phyloP scores from a whole-genome alignment of 176 grass and related monocot genomes.

The Thalia dealbata region DNA sequence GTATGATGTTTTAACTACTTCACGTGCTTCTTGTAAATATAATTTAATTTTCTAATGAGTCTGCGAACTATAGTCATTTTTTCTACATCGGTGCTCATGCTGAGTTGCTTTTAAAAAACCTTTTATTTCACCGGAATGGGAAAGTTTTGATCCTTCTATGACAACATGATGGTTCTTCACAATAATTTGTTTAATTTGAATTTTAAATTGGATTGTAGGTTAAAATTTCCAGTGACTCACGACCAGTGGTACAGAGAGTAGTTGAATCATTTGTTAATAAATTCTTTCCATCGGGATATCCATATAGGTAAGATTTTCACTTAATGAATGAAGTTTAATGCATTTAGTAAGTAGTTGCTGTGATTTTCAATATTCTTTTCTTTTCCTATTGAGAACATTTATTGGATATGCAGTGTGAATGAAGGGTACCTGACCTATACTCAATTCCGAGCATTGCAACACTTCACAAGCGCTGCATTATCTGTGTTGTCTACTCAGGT shows the following conservation, averaged over 20 bases:
- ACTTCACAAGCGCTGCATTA: slow-evolving; percentile 90
- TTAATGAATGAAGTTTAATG: neutral
- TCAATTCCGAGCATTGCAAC: slow-evolving; percentile 69
- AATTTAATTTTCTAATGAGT: neutral
- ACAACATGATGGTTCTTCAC: neutral
- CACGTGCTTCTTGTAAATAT: neutral
- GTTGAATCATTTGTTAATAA: slow-evolving; percentile 85
- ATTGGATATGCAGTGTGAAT: slow-evolving; percentile 53
- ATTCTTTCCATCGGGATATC: slow-evolving; percentile 92
- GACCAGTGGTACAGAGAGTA: slow-evolving; percentile 57
- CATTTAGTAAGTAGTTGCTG: neutral
- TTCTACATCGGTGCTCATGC: neutral
- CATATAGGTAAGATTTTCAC: slow-evolving; percentile 49
- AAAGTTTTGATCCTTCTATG: neutral
- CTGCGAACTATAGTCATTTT: neutral
- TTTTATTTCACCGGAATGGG: neutral
- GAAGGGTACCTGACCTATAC: slow-evolving; percentile 90
- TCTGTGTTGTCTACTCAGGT: slow-evolving; percentile 93
- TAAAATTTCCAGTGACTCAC: slow-evolving; percentile 59
- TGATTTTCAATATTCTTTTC: neutral
- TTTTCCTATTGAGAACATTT: neutral
- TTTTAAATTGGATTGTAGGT: slow-evolving; percentile 36
- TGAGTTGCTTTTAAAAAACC: neutral
- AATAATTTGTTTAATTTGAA: slow-evolving; percentile 4
- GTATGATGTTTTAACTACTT: neutral